These are phyloP conservation scores for Casuarina glauca DNA, from an alignment of 306 rosid genomes.

Conservation along the genomic window DNA sequence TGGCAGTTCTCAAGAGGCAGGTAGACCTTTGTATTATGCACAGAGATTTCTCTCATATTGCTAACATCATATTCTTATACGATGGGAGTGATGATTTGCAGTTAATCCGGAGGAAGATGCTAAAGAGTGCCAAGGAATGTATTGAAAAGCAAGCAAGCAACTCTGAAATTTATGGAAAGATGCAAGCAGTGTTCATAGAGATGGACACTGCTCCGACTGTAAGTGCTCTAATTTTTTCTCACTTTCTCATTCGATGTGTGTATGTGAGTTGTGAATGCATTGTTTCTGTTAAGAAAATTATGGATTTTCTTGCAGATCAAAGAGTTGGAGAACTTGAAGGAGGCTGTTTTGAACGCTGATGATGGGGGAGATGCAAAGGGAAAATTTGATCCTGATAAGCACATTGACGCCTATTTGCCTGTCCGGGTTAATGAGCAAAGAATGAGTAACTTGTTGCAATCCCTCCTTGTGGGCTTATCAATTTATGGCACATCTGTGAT, in stretches of 20 bases:
- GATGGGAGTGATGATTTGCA: slow-evolving; percentile 25
- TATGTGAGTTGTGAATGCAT: background rate
- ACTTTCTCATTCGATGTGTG: background rate
- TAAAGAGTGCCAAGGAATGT: slow-evolving; percentile 83
- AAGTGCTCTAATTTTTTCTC: slow-evolving; percentile 21
- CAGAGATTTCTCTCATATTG: background rate
- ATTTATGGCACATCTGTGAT: slow-evolving; percentile 69
- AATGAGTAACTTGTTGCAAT: slow-evolving; percentile 80
- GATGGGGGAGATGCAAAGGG: slow-evolving; percentile 31
- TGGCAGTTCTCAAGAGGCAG: slow-evolving; percentile 76
- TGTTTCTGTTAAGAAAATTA: slow-evolving; percentile 10
- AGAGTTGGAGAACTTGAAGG: slow-evolving; percentile 74
- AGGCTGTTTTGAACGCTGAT: slow-evolving; percentile 59
- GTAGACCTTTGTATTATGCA: slow-evolving; percentile 33
- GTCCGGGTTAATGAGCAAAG: slow-evolving; percentile 90
- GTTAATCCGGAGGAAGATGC: slow-evolving; percentile 71
- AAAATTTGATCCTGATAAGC: slow-evolving; percentile 70
- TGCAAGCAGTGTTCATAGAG: slow-evolving; percentile 83
- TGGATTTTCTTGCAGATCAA: slow-evolving; percentile 41
- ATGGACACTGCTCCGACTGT: slow-evolving; percentile 80
- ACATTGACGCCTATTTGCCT: slow-evolving; percentile 71
- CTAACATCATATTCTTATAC: slow-evolving; percentile 21
- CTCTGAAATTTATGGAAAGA: slow-evolving; percentile 72
- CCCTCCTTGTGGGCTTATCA: slow-evolving; percentile 74
- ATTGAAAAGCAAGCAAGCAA: slow-evolving; percentile 59